phyloP scores from a whole-genome alignment of 306 rosid genomes.

The Cucurbita moschata region DNA sequence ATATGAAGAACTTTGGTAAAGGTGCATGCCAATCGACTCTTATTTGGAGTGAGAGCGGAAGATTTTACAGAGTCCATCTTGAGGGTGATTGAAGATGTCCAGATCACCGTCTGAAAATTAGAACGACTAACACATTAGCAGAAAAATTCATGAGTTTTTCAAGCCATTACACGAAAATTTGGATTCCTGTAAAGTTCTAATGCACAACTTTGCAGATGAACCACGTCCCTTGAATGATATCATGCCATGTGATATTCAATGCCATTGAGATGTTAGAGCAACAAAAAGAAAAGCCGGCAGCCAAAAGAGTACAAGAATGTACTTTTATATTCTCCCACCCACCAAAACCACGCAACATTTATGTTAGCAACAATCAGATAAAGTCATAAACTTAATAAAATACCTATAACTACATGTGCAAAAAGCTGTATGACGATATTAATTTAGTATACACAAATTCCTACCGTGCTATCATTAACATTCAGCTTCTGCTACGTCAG shows the following conservation, averaged over 20 bases:
- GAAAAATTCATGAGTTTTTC: neutral
- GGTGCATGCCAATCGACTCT: constrained; percentile 45
- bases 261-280: neutral
- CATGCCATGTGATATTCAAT: neutral
- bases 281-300: constrained; percentile 1
- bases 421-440: neutral
- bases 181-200: neutral
- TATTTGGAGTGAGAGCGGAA: constrained; percentile 39
- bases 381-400: neutral
- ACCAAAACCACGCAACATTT: neutral
- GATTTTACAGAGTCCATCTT: constrained; percentile 74
- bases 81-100: constrained; percentile 5
- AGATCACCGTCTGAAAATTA: neutral
- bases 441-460: neutral
- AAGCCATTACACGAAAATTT: neutral
- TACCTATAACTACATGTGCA: neutral
- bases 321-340: neutral
- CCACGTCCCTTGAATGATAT: neutral
- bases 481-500: neutral
- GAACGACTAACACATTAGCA: neutral
- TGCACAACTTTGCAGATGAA: neutral
- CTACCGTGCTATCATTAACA: neutral
- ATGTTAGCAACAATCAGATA: neutral
- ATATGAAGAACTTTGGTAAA: constrained; percentile 73
- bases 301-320: neutral